Percentiles rank a stretch among this genome's conserved stretches.
Evolutionary conservation across 495 filamentous ascomycete genomes (phyloP).

Genomic region (Extremus antarcticus): DNA sequence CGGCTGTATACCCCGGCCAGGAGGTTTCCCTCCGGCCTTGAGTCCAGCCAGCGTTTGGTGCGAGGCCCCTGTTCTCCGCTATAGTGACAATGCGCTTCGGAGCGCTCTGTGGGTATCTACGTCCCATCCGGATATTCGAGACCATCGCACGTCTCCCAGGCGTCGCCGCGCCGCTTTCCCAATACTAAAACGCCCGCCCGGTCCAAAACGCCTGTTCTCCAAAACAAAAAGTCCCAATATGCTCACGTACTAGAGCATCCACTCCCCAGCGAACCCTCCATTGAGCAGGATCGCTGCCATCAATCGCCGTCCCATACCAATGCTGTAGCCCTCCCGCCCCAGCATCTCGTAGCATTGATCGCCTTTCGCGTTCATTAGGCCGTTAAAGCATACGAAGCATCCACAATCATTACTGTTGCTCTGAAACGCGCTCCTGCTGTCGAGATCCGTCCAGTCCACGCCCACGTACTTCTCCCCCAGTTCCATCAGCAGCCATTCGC

Average conservation of each 20-base stretch:
- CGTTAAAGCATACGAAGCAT: slow-evolving; percentile 44
- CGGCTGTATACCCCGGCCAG: too few relatives aligned
- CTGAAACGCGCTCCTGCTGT: slow-evolving; percentile 40
- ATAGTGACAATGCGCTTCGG: background rate
- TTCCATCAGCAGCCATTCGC: slow-evolving; percentile 47
- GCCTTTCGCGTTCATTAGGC: slow-evolving; percentile 19
- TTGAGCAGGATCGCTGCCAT: slow-evolving; percentile 24
- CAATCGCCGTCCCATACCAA: slow-evolving; percentile 9
- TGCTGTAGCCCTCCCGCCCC: slow-evolving; percentile 13
- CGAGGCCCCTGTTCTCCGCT: background rate
- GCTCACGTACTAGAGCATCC: slow-evolving; percentile 2
- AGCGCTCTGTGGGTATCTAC: too few relatives aligned
- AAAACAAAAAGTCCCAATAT: background rate
- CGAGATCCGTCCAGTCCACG: slow-evolving; percentile 49
- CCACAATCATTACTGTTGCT: slow-evolving; percentile 70
- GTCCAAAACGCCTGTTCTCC: background rate
- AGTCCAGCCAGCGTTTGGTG: background rate
- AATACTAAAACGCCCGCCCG: background rate
- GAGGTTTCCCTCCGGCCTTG: background rate
- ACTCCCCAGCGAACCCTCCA: slow-evolving; percentile 15
- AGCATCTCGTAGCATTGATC: slow-evolving; percentile 7
- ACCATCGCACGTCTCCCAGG: background rate
- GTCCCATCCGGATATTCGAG: too few relatives aligned
- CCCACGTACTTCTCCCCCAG: slow-evolving; percentile 46
- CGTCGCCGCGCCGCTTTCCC: background rate